These are phyloP conservation scores for Solanum etuberosum DNA, from an alignment of 257 asterid species.

Conservation along the genomic window DNA sequence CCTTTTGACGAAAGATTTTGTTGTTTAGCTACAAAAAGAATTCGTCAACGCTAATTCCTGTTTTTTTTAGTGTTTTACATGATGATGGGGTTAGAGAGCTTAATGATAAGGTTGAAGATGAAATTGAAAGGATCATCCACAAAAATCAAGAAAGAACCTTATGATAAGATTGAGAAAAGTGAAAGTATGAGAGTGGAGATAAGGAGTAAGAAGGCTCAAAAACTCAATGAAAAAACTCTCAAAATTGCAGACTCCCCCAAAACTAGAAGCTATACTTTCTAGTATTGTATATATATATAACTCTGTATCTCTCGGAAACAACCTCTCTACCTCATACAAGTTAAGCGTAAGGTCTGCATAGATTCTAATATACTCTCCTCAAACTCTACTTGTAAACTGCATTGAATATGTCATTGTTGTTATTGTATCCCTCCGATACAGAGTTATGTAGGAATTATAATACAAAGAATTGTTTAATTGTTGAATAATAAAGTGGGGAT, in stretches of 20 bases:
- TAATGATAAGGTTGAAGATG: constrained; percentile 41
- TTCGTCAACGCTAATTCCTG: background rate
- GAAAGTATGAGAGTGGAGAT: constrained; percentile 82
- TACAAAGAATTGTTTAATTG: background rate
- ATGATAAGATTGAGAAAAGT: constrained; percentile 65
- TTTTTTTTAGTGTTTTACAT: background rate
- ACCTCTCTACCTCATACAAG: background rate
- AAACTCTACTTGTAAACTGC: background rate
- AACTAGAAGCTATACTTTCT: constrained; percentile 42
- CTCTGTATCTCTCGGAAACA: too few relatives aligned
- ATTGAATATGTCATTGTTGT: background rate
- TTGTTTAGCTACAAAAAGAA: background rate
- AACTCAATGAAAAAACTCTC: constrained; percentile 57
- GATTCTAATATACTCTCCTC: background rate
- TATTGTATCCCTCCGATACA: background rate
- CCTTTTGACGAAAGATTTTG: background rate
- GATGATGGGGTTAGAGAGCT: constrained; percentile 31
- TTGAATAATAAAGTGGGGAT: background rate
- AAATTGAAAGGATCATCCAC: constrained; percentile 17
- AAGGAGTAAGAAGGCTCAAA: constrained; percentile 61
- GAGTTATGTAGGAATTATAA: background rate
- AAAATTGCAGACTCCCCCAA: constrained; percentile 69
- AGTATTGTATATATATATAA: background rate
- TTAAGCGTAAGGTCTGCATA: background rate
- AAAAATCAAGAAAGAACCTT: constrained; percentile 29